Evolutionary conservation across 805 yeast species (phyloP), one percentile per base, ranked within the genome.

Genomic region (Metschnikowia chrysomelidarum): DNA sequence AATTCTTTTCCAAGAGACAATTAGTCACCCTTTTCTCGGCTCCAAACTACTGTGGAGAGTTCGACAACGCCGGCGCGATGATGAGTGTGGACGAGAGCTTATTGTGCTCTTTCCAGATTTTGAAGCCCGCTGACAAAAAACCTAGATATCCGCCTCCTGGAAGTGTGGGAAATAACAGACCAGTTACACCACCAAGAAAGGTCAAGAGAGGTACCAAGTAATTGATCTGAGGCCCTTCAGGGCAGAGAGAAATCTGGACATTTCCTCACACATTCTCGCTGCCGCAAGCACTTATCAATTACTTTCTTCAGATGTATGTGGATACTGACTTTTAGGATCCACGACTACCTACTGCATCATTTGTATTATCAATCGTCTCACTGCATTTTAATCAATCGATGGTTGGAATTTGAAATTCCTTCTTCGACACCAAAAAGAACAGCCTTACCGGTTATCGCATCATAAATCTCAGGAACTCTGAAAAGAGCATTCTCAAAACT

Each of bases 11-110:
- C 47, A 91, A 91, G 64, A 83, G 98, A 59, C 98, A 91, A 66
- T 76, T 91, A 58, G 98, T 91, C 32, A 91, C 98, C 20, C 73
- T 91, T 50, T 91, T 91, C 62, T 81, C 93, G 36, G 98, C 98
- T 39, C 98, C 98, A 52, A 93, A 93, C 67, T 89, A 89, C 63
- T 93, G 98, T 75, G 98, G 98, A 54, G 98, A 93, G 65, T 91
- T 91, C 60, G 98, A 91, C 65, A 91, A 91, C 58, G 97, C 98
- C 2, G 98, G 98, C 57, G 98, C 98, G 26, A 93, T 93, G 98
- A 91, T 91, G 98, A 80, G 94, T 56, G 98, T 91, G 39, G 98
- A 93, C 64, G 98, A 93, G 68, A 82, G 91, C 63, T 76, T 91
- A 56, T 73, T 91, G 54, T 91, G 98, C 71, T 89, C 97, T 12